A percentile compares a stretch with the other conserved stretches of the same genome.
Evolutionary conservation across 768 basidiomycete species (phyloP).

Genomic region (Arthromyces matolae): DNA sequence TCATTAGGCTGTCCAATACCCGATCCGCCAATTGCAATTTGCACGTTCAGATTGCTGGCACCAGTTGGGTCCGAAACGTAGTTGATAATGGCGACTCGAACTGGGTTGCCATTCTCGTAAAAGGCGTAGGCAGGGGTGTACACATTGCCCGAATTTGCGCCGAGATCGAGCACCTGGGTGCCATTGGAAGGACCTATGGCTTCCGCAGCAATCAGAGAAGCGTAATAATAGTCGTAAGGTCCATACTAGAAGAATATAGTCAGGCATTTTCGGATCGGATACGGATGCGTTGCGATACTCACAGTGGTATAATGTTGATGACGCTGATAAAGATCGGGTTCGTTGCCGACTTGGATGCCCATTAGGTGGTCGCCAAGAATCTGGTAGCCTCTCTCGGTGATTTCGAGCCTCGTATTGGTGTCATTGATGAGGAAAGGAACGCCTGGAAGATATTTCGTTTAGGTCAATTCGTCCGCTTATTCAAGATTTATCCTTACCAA

Average conservation of each 20-base stretch:
- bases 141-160: conserved; percentile 35
- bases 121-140: conserved; percentile 69
- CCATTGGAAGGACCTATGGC: conserved; percentile 57
- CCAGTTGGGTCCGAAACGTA: conserved; percentile 61
- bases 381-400: conserved; percentile 58
- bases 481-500: conserved; percentile 31
- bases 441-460: conserved; percentile 19
- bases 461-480: too few relatives aligned
- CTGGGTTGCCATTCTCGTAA: conserved; percentile 64
- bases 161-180: conserved; percentile 65
- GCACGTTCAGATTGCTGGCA: conserved; percentile 47
- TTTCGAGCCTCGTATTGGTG: conserved; percentile 46
- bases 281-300: neutral
- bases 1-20: conserved; percentile 6
- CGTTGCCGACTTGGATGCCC: conserved; percentile 73
- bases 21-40: conserved; percentile 41
- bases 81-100: conserved; percentile 68
- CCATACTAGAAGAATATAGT: conserved; percentile 29
- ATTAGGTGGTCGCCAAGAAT: conserved; percentile 66
- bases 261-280: neutral
- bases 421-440: conserved; percentile 62
- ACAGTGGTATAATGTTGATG: conserved; percentile 37
- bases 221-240: conserved; percentile 62
- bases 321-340: conserved; percentile 49
- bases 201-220: conserved; percentile 67